Conservation (phyloP, 2,329 filamentous ascomycete genomes). For the Cyclaneusma minus region DNA sequence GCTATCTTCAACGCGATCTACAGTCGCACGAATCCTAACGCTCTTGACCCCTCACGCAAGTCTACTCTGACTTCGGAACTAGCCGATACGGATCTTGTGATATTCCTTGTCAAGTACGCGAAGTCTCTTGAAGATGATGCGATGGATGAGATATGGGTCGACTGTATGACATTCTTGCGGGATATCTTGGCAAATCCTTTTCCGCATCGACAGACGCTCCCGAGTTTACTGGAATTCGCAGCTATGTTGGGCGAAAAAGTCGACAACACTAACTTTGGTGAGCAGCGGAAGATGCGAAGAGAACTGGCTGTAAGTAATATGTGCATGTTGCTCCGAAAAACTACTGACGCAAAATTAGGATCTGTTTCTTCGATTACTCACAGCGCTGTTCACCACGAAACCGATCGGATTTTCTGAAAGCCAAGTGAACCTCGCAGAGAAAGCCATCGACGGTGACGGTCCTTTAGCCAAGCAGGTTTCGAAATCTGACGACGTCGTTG, state of each 20-base stretch:
- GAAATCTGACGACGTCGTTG: slow-evolving; percentile 60
- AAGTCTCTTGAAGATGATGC: slow-evolving; percentile 87
- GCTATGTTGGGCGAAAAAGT: slow-evolving; percentile 87
- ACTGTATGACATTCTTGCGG: slow-evolving; percentile 79
- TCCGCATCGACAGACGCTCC: slow-evolving; percentile 80
- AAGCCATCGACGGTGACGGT: slow-evolving; percentile 25
- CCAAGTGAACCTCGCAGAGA: slow-evolving; percentile 22
- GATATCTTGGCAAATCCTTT: slow-evolving; percentile 89
- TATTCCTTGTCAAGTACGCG: slow-evolving; percentile 83
- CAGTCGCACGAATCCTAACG: slow-evolving; percentile 74
- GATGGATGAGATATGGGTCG: slow-evolving; percentile 95
- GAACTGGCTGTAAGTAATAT: slow-evolving; percentile 59
- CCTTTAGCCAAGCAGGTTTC: slow-evolving; percentile 11
- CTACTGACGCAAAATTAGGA: slow-evolving; percentile 40
- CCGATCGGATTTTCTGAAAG: slow-evolving; percentile 59
- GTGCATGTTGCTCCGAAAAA: background rate
- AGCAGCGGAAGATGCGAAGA: slow-evolving; percentile 80
- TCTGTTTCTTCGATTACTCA: slow-evolving; percentile 71
- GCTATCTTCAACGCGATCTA: slow-evolving; percentile 94
- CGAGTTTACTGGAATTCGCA: slow-evolving; percentile 74
- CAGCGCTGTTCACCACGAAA: slow-evolving; percentile 86
- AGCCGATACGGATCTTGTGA: slow-evolving; percentile 67
- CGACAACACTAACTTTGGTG: slow-evolving; percentile 93
- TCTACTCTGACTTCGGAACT: slow-evolving; percentile 81
- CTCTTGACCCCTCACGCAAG: slow-evolving; percentile 63